phyloP scores from a whole-genome alignment of 2,329 filamentous ascomycete species.

The Byssochlamys sp. region DNA sequence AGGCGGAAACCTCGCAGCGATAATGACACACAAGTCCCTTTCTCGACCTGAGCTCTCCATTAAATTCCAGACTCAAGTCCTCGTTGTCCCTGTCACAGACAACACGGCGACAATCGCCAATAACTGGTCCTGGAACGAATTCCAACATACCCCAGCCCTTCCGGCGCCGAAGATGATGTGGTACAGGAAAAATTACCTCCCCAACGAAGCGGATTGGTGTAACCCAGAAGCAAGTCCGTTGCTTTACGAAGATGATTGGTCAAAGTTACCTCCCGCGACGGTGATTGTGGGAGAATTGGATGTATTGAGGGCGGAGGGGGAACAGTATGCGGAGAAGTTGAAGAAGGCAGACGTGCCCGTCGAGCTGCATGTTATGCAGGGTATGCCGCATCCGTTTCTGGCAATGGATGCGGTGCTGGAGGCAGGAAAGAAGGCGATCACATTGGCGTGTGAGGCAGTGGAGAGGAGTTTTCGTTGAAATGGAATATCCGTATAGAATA shows the following conservation, averaged over 20 bases:
- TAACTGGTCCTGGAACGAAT: constrained; percentile 42
- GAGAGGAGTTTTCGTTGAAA: constrained; percentile 18
- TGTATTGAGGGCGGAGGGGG: constrained; percentile 47
- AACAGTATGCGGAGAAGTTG: constrained; percentile 43
- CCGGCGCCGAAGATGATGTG: constrained; percentile 51
- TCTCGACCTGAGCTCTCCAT: constrained; percentile 27
- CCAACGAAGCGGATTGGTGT: constrained; percentile 36
- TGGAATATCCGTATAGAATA: neutral
- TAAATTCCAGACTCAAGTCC: constrained; percentile 41
- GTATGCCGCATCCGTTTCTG: constrained; percentile 51
- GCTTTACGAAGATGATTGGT: constrained; percentile 43
- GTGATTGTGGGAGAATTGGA: constrained; percentile 49
- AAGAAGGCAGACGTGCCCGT: constrained; percentile 38
- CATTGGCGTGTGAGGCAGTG: constrained; percentile 32
- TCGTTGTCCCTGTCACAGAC: constrained; percentile 50
- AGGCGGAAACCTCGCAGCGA: constrained; percentile 44
- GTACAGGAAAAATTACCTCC: constrained; percentile 51
- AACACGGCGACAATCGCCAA: constrained; percentile 43
- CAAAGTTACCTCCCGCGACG: constrained; percentile 41
- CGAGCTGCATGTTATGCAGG: constrained; percentile 43
- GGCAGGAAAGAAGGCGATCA: constrained; percentile 44
- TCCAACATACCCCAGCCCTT: constrained; percentile 44
- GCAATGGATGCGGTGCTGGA: constrained; percentile 49
- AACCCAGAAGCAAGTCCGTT: constrained; percentile 48
- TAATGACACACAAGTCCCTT: constrained; percentile 45